Percentiles rank a stretch among this genome's conserved stretches.
Evolutionary conservation across 345 rosid genomes (phyloP).

Genomic region (Murraya koenigii): DNA sequence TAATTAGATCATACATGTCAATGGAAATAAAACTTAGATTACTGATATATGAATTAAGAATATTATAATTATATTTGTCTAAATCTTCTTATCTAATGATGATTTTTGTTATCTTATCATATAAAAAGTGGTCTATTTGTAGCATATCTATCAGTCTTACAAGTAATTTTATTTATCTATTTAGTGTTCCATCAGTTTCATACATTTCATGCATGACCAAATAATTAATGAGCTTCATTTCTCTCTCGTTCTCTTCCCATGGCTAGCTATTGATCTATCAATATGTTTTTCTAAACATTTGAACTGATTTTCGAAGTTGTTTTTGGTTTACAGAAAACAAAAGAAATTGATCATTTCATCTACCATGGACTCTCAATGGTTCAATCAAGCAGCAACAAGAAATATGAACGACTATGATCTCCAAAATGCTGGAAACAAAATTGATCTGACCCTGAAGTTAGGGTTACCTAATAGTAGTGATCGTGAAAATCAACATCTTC

Average conservation of each 20-base stretch:
- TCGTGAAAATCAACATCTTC: neutral
- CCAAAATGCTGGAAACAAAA: neutral
- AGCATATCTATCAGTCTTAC: neutral
- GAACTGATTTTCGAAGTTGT: neutral
- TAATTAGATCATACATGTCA: neutral
- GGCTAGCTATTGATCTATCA: too few species aligned
- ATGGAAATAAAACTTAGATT: neutral
- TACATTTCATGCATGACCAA: slow-evolving; percentile 9
- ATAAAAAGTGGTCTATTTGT: slow-evolving; percentile 4
- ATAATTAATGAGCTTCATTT: neutral
- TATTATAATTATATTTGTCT: neutral
- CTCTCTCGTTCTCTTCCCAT: neutral
- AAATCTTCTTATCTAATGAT: neutral
- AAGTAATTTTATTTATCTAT: slow-evolving; percentile 3
- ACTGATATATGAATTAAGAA: neutral
- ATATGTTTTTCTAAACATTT: too few species aligned
- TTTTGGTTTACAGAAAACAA: neutral
- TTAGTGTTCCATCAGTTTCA: neutral
- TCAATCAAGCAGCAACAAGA: neutral
- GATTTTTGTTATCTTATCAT: neutral
- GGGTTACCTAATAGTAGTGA: neutral
- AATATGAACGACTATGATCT: neutral
- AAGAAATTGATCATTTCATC: neutral
- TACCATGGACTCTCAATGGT: slow-evolving; percentile 4
- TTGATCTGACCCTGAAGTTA: slow-evolving; percentile 5